Base-by-base conservation (phyloP, 305 asterid species). In the Fraxinus platypoda region DNA sequence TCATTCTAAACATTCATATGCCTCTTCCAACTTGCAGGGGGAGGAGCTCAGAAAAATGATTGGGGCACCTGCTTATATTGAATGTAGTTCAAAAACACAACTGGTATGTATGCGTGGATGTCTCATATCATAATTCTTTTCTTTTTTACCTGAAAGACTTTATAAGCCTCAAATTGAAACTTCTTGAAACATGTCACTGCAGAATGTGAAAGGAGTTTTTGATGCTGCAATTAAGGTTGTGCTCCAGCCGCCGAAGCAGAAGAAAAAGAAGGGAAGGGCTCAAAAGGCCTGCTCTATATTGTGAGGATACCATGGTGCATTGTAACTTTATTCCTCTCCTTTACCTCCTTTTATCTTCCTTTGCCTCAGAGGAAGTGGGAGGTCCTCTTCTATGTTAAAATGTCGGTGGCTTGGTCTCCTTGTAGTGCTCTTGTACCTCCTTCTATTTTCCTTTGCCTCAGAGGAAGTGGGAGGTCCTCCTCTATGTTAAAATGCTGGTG, bases 191-290 rank as follows among this genome's bases (percentile, higher is more conserved):
- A n/a, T 80, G 78, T 28, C 49, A 23, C 26, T 26, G 78, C 87
- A 86, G 89, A 86, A 86, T 72, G 89, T 86, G 85, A 86, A 86
- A 81, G 83, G 75, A 35, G 89, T 86, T 0, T 84, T 84, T 59
- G 87, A 84, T 35, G 84, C 81, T 26, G 87, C 87, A 19, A 84
- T 81, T 74, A 84, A 81, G 77, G 85, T 84, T 21, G 87, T 84
- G 74, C 87, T 84, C 70, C 85, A 78, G 79, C 87, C 87, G 6
- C 87, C 83, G 31, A 84, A 84, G 78, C 75, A 78, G 21, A 84
- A 81, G 84, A 84, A 84, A 75, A 84, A 84, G 85, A 81, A 78
- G 78, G 82, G 82, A 31, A 84, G 81, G 28, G 23, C 82, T 71
- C 84, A 84, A 76, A 78, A 38, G 78, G 81, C 78, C 52, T 84